Evolutionary conservation across 805 yeast genomes (phyloP), one percentile per base, ranked within the genome.

Genomic region (Blastobotrys attinorum): DNA sequence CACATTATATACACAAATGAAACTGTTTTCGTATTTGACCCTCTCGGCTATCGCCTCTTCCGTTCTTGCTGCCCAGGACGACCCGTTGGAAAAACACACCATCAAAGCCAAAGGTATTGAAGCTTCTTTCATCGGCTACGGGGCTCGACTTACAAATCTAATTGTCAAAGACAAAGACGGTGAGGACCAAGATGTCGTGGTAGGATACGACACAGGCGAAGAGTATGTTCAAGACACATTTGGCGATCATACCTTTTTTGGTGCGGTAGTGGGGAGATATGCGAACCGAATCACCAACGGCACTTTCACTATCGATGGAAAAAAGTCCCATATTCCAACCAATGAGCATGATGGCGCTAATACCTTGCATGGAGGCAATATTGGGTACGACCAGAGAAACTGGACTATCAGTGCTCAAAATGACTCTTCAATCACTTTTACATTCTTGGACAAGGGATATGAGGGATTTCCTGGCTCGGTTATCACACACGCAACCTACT

Each of bases 381-480:
- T 40, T 32, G 43, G 43, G 10, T 40, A 40, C 33, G 43, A 40
- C 31, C 43, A 40, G 15, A n/a, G 38, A 10, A 40, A 40, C 22
- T 40, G 43, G 43, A 40, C 43, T 16, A 21, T 40, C 8, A 23
- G 15, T 8, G 27, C 43, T 8, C 36, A 31, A 8, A 20, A 32
- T 13, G 22, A 20, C 10, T 20, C 29, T 3, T n/a, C 37, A 13
- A 40, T 40, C 22, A 40, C 43, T 6, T 40, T 31, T 20, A 20
- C n/a, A 18, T 18, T 40, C 11, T 11, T 16, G 11, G 43, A 40
- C 18, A 25, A 40, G n/a, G 27, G 17, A 10, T 21, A 15, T 32
- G 38, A 40, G 16, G 40, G 39, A 13, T 40, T 40, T 25, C 43
- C 43, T 8, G 43, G 43, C 21, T 11, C 20, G 5, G 41, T 40